Evolutionary conservation across 139 green algal genomes (phyloP), one percentile per base, ranked within the genome.

Genomic region (Volvox reticuliferus): DNA sequence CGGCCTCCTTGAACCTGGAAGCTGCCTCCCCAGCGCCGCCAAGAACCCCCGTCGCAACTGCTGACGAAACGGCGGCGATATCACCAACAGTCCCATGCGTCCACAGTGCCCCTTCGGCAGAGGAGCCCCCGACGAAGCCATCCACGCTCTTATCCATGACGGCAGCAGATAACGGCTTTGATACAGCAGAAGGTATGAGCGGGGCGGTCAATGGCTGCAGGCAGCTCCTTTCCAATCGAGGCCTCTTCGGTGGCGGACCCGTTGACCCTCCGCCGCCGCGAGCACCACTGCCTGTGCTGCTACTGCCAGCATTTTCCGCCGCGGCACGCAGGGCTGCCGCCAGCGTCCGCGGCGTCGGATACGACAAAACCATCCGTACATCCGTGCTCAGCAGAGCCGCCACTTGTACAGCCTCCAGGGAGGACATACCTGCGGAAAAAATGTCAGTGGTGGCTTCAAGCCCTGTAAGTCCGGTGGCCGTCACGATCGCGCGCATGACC

Each of bases 371-470:
- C 67, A 93, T 84, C 44, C 89, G 67, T 30, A 84, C 71, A 37
- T 91, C 80, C 32, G 67, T 55, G 50, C 73, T 44, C 90, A 88
- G 44, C 86, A 78, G 35, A 35, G 12, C 86, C 55, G 69, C 86
- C 19, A 87, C 32, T n/a, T 82, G n/a, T 44, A 61, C 86, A 13
- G 91, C 91, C n/a, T 81, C 76, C 33, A 93, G 79, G 24, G 86
- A 91, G 28, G 86, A 86, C 20, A 63, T 75, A 6, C 91, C 91
- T 3, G 79, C 68, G 5, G 50, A 71, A 9, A 91, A 77, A 21
- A 91, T 76, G 86, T 93, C 86, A 20, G 73, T 73, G 14, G 86
- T 86, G 26, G 91, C 85, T 80, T 93, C 91, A 35, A 93, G 79
- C 6, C 17, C 50, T 28, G 33, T n/a, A 32, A 89, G 89, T 1